Evolutionary conservation across 2,329 filamentous ascomycete genomes (phyloP).

Genomic region (Plectosphaerella cucumerina): DNA sequence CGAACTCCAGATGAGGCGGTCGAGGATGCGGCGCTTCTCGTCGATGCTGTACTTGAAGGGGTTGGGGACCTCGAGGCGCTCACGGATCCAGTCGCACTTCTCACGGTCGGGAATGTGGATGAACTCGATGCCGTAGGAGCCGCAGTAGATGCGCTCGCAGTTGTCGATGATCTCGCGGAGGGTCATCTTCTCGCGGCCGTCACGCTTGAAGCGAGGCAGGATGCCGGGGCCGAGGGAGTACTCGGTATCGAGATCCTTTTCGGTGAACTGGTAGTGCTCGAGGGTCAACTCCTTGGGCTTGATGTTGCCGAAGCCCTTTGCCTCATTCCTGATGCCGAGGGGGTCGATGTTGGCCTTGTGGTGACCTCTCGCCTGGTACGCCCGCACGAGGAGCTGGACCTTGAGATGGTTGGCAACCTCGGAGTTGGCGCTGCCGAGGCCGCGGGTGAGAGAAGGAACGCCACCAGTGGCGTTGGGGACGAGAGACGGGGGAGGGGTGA

Average conservation of each 20-base stretch:
- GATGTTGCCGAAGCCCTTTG: constrained; percentile 77
- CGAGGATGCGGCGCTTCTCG: constrained; percentile 95
- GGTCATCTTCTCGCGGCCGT: constrained; percentile 90
- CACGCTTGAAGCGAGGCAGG: constrained; percentile 85
- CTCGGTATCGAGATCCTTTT: constrained; percentile 89
- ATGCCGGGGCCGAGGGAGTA: constrained; percentile 93
- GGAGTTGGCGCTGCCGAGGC: constrained; percentile 62
- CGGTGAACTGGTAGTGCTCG: constrained; percentile 91
- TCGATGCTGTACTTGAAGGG: constrained; percentile 98
- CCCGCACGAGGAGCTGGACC: constrained; percentile 93
- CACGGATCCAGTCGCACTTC: constrained; percentile 97
- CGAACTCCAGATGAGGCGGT: constrained; percentile 97
- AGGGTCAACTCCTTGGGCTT: constrained; percentile 90
- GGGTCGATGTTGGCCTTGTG: constrained; percentile 98
- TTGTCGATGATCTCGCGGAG: constrained; percentile 84
- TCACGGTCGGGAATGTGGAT: constrained; percentile 97
- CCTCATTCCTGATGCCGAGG: constrained; percentile 84
- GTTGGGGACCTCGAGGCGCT: constrained; percentile 87
- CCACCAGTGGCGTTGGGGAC: constrained; percentile 78
- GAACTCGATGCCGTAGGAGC: constrained; percentile 96
- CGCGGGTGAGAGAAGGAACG: constrained; percentile 68
- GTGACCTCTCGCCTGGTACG: constrained; percentile 96
- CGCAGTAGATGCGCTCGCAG: constrained; percentile 95
- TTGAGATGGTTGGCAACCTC: constrained; percentile 96
- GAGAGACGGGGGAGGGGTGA: constrained; percentile 90